These are phyloP conservation scores for Saccharata proteae DNA, from an alignment of 2,329 filamentous ascomycete genomes.

Conservation along the genomic window DNA sequence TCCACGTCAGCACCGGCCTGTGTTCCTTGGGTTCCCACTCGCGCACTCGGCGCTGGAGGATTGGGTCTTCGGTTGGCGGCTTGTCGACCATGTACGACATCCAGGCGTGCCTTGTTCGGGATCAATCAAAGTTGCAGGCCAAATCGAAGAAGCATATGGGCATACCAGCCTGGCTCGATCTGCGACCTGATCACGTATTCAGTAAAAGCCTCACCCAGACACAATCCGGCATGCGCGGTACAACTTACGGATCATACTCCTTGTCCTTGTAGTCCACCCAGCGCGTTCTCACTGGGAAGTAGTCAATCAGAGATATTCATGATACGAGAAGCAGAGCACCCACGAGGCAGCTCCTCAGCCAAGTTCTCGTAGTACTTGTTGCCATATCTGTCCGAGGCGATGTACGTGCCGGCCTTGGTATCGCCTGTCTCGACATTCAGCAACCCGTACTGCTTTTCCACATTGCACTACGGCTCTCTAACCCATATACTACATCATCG, in stretches of 20 bases:
- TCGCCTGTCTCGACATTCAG: constrained; percentile 52
- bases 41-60: constrained; percentile 55
- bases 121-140: background rate
- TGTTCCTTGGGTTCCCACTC: constrained; percentile 67
- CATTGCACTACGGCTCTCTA: no score
- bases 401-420: constrained; percentile 81
- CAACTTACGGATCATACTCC: constrained; percentile 62
- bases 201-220: background rate
- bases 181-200: constrained; percentile 45
- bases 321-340: constrained; percentile 23
- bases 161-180: constrained; percentile 78
- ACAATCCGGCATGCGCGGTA: constrained; percentile 1
- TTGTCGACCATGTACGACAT: constrained; percentile 88
- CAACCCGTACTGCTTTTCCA: no score
- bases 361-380: constrained; percentile 98
- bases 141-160: background rate
- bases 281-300: constrained; percentile 66
- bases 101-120: constrained; percentile 66
- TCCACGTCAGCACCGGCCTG: constrained; percentile 62
- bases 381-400: constrained; percentile 79
- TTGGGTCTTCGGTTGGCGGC: constrained; percentile 63
- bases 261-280: constrained; percentile 95
- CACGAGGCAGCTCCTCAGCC: constrained; percentile 79
- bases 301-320: no score
- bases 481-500: constrained; percentile 26